Evolutionary conservation across 148 eudicot genomes (phyloP).

Genomic region (Simmondsia chinensis): DNA sequence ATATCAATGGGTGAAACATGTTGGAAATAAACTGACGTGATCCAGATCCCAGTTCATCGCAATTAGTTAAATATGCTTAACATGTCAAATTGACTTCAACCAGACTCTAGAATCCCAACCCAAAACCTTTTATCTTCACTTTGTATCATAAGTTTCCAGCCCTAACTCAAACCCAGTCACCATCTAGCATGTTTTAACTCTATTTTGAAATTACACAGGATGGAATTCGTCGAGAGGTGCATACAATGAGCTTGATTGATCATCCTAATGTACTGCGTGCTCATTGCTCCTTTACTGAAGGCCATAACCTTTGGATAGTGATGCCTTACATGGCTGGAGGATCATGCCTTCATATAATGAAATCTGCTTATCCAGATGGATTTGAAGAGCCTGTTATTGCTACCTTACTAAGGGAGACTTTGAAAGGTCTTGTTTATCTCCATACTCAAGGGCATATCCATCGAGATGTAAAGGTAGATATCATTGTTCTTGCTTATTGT

Average conservation of each 20-base stretch:
- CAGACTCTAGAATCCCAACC: no score
- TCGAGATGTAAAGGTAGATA: slow-evolving; percentile 89
- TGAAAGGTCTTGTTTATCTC: slow-evolving; percentile 89
- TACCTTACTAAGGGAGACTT: slow-evolving; percentile 76
- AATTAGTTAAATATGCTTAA: no score
- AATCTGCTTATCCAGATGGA: slow-evolving; percentile 74
- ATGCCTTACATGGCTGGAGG: slow-evolving; percentile 99
- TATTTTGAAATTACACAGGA: slow-evolving; percentile 42
- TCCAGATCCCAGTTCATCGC: no score
- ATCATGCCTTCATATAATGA: slow-evolving; percentile 96
- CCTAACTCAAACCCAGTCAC: no score
- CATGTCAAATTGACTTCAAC: no score
- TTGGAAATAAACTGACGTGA: no score
- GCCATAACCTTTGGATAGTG: slow-evolving; percentile 93
- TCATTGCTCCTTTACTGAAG: slow-evolving; percentile 79
- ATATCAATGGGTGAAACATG: no score
- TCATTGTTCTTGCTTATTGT: not conserved
- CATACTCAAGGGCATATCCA: slow-evolving; percentile 93
- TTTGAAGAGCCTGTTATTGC: slow-evolving; percentile 96
- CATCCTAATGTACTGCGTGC: slow-evolving; percentile 80
- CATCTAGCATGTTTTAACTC: no score
- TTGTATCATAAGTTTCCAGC: no score
- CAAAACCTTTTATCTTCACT: no score
- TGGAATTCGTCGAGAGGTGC: slow-evolving; percentile 95
- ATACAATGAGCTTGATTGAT: slow-evolving; percentile 76